Conservation (phyloP, 208 protist species). For the Naegleria lovaniensis region DNA sequence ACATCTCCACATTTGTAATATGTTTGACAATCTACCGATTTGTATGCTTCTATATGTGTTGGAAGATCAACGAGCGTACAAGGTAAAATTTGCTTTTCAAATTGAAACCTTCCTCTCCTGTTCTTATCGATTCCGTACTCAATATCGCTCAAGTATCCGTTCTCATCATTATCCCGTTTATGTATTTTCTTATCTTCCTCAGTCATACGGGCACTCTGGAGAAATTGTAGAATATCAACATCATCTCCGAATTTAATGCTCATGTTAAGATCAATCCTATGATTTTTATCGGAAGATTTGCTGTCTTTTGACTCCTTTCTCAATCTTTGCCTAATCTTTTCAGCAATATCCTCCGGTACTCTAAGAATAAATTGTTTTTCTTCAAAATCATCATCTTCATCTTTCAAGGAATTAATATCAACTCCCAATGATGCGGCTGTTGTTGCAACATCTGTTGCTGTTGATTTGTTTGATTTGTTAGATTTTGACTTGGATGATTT, state of each 20-base stretch:
- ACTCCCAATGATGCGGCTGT: not conserved
- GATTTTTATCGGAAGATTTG: not conserved
- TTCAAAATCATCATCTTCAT: not conserved
- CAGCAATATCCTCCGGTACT: not conserved
- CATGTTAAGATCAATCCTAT: not conserved
- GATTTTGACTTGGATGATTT: not conserved
- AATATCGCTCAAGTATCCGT: not conserved
- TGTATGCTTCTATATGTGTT: not conserved
- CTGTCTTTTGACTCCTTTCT: not conserved
- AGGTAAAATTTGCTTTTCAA: not conserved
- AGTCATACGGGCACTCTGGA: not conserved
- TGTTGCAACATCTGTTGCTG: not conserved
- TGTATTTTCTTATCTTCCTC: not conserved
- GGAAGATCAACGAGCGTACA: not conserved
- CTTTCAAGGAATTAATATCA: not conserved
- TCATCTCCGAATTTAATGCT: not conserved
- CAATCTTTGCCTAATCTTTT: not conserved
- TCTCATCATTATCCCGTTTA: not conserved
- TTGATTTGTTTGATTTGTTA: not conserved
- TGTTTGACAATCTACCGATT: not conserved
- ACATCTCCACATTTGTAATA: constrained; percentile 21
- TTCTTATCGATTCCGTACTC: not conserved
- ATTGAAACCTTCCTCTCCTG: not conserved
- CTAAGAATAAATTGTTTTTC: constrained; percentile 20
- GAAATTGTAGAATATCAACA: not conserved